Percentiles rank a stretch among this genome's conserved stretches.
phyloP scores from a whole-genome alignment of 306 rosid genomes.

The Alnus rubra region DNA sequence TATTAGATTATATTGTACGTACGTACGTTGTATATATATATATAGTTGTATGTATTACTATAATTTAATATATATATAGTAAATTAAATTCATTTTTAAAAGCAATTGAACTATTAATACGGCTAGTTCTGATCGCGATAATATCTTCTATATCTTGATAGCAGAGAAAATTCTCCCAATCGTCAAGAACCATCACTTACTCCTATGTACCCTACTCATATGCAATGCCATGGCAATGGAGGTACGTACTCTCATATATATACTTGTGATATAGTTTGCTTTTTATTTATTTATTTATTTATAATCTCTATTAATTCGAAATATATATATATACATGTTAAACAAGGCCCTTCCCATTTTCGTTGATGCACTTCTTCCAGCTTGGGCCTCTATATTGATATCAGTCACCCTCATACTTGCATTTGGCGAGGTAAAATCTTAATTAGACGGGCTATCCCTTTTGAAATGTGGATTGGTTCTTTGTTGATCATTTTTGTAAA shows the following conservation, averaged over 20 bases:
- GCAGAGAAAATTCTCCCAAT: constrained; percentile 76
- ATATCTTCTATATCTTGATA: background rate
- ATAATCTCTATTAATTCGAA: background rate
- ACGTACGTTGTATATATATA: too few species aligned
- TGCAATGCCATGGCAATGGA: constrained; percentile 73
- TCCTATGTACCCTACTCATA: constrained; percentile 74
- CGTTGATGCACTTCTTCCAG: constrained; percentile 48
- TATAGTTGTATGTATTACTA: too few species aligned
- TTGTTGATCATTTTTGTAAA: background rate
- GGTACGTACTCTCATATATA: constrained; percentile 51
- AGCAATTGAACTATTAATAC: too few species aligned
- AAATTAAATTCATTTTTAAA: too few species aligned
- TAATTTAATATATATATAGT: too few species aligned
- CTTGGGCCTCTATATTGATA: constrained; percentile 50
- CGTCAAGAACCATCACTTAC: constrained; percentile 76
- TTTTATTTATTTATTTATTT: background rate
- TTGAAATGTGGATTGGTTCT: background rate
- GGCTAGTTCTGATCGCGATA: background rate
- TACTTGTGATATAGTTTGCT: background rate
- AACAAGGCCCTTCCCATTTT: constrained; percentile 66
- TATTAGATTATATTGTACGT: too few species aligned
- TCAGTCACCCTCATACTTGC: constrained; percentile 51
- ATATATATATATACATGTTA: background rate
- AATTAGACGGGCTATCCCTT: background rate
- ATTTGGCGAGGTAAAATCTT: constrained; percentile 51